Evolutionary conservation across 116 monocot genomes (phyloP), one percentile per base, ranked within the genome.

Genomic region (Posidonia oceanica): DNA sequence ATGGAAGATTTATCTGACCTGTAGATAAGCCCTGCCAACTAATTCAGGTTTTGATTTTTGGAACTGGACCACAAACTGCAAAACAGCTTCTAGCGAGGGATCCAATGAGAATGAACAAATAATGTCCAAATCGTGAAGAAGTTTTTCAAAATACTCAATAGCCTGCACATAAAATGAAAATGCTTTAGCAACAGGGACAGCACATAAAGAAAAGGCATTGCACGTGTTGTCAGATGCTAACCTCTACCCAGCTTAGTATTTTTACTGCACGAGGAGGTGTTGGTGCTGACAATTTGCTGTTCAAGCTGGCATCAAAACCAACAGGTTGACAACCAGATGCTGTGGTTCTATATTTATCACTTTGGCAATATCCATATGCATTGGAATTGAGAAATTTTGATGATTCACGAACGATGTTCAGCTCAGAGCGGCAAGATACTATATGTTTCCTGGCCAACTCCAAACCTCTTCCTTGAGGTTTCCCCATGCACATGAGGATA

Each of bases 291-390:
- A 90, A 81, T 77, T 70, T 90, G 61, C 79, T 79, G 78, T 93
- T 99, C 71, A 99, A 41, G 63, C 76, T 83, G 83, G 75, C 76
- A 86, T 90, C 93, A 93, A 99, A 99, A 53, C 99, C 99, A 79
- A 93, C 57, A 78, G 99, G 86, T 12, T 77, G 57, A 70, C 83
- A 81, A 74, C 99, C 99, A 69, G 99, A 99, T n/a, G 90, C 93
- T 36, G 99, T 99, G 39, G 99, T 99, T 65, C 36, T 64, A 76
- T 60, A 69, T 72, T 86, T 83, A 52, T 76, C 81, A 72, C 72
- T 71, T 74, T 80, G 75, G 20, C 2, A 52, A 76, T 76, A 66
- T 55, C 53, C 61, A 76, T 71, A 66, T n/a, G 81, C 78, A 72
- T 42, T 78, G 53, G 84, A 84, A 39, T 76, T 85, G 52, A 99